These are phyloP conservation scores for Chloris gayana DNA, from an alignment of 176 grass and related monocot species.

Conservation along the genomic window DNA sequence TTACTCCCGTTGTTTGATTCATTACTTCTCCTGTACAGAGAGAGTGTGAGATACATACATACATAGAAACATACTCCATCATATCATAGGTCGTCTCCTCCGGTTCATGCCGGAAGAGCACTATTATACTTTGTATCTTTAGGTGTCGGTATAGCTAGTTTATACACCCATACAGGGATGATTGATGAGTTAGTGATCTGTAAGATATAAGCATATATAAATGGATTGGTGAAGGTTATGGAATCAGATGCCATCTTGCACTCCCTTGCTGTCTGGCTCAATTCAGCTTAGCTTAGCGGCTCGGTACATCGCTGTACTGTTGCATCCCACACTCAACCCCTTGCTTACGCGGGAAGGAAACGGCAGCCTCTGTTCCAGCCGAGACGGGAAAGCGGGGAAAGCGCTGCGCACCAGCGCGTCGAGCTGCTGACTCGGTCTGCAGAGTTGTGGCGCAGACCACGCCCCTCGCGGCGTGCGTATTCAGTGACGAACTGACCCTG, in stretches of 20 bases:
- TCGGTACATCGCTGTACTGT: not conserved
- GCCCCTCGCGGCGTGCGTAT: not conserved
- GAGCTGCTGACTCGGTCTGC: not conserved
- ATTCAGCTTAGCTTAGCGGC: too few relatives aligned
- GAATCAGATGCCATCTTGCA: not conserved
- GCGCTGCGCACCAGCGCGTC: not conserved
- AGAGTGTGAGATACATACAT: slow-evolving; percentile 15
- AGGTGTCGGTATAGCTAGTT: slow-evolving; percentile 27
- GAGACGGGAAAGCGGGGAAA: not conserved
- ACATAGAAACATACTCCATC: slow-evolving; percentile 3
- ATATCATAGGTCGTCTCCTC: not conserved
- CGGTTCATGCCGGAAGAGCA: slow-evolving; percentile 21
- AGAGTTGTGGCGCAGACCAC: not conserved
- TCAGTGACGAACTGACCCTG: slow-evolving; percentile 11
- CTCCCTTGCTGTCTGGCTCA: not conserved
- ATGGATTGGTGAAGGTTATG: slow-evolving; percentile 9
- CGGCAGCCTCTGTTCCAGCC: slow-evolving; percentile 1
- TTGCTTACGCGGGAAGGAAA: slow-evolving; percentile 37
- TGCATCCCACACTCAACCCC: not conserved
- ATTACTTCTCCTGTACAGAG: slow-evolving; percentile 50
- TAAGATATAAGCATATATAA: slow-evolving; percentile 27
- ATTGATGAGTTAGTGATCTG: slow-evolving; percentile 23
- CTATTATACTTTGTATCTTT: slow-evolving; percentile 16
- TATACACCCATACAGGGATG: slow-evolving; percentile 26
- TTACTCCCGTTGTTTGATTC: slow-evolving; percentile 42